Percentiles rank a stretch among this genome's conserved stretches.
Evolutionary conservation across 345 rosid genomes (phyloP).

Genomic region (Adansonia digitata): DNA sequence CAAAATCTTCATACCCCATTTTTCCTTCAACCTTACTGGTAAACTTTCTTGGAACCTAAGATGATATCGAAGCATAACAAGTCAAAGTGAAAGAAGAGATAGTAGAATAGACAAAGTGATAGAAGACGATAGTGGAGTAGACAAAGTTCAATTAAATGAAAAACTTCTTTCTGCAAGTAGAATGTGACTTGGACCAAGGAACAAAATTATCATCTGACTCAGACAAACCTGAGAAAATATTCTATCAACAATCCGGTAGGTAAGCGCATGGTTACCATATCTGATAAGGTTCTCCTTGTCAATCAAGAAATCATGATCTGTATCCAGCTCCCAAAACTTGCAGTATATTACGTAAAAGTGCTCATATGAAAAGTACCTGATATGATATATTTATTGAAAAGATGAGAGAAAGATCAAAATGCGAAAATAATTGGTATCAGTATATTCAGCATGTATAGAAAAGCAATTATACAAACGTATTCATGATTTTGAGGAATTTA

Average conservation of each 20-base stretch:
- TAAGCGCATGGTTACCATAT: slow-evolving; percentile 97
- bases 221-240: slow-evolving; percentile 89
- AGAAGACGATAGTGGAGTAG: background rate
- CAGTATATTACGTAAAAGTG: slow-evolving; percentile 97
- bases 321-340: slow-evolving; percentile 98
- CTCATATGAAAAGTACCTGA: slow-evolving; percentile 92
- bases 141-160: slow-evolving; percentile 6
- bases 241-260: slow-evolving; percentile 88
- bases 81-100: background rate
- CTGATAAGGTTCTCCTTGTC: slow-evolving; percentile 96
- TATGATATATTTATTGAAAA: background rate
- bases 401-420: background rate
- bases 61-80: slow-evolving; percentile 10
- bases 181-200: background rate
- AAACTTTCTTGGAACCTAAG: slow-evolving; percentile 76
- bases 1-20: slow-evolving; percentile 97
- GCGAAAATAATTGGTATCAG: background rate
- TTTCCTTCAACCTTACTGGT: slow-evolving; percentile 82
- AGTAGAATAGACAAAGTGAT: background rate
- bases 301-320: slow-evolving; percentile 97
- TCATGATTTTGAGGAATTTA: background rate
- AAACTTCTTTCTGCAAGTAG: background rate
- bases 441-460: background rate
- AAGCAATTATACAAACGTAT: background rate
- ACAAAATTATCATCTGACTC: slow-evolving; percentile 14